These are phyloP conservation scores for Daldinia sp. DNA, from an alignment of 2,329 filamentous ascomycete species.

Conservation along the genomic window DNA sequence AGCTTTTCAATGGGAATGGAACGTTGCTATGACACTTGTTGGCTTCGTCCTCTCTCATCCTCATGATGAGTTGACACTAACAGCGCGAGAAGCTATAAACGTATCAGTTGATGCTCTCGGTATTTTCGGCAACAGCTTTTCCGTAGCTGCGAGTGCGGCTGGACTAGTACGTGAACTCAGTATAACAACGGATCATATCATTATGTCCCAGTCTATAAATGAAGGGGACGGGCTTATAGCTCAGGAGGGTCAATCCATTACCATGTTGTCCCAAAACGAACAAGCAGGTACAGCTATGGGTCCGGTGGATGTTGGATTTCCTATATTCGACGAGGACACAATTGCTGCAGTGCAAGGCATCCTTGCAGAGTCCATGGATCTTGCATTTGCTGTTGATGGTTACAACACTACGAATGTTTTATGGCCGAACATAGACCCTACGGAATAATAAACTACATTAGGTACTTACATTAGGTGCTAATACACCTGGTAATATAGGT, in stretches of 20 bases:
- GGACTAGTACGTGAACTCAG: conserved; percentile 15
- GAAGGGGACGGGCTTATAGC: background rate
- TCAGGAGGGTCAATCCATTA: background rate
- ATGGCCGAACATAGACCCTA: conserved; percentile 15
- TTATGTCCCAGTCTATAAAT: background rate
- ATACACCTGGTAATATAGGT: too few relatives aligned
- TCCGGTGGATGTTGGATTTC: background rate
- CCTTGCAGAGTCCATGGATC: conserved; percentile 22
- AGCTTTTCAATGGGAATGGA: conserved; percentile 53
- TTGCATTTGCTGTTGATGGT: conserved; percentile 24
- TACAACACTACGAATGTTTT: conserved; percentile 17
- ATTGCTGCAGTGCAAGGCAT: conserved; percentile 18
- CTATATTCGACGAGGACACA: conserved; percentile 17
- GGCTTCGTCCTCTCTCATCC: conserved; percentile 25
- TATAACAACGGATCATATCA: conserved; percentile 14
- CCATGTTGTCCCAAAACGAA: background rate
- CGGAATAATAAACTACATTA: background rate
- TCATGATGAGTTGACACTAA: background rate
- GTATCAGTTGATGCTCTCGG: conserved; percentile 13
- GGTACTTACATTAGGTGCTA: too few relatives aligned
- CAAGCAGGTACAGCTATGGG: background rate
- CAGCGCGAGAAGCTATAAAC: conserved; percentile 13
- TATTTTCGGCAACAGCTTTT: conserved; percentile 20
- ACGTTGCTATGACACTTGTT: conserved; percentile 41
- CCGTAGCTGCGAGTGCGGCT: conserved; percentile 20